phyloP scores from a whole-genome alignment of 2,329 filamentous ascomycete species.

The Claviceps cyperi region DNA sequence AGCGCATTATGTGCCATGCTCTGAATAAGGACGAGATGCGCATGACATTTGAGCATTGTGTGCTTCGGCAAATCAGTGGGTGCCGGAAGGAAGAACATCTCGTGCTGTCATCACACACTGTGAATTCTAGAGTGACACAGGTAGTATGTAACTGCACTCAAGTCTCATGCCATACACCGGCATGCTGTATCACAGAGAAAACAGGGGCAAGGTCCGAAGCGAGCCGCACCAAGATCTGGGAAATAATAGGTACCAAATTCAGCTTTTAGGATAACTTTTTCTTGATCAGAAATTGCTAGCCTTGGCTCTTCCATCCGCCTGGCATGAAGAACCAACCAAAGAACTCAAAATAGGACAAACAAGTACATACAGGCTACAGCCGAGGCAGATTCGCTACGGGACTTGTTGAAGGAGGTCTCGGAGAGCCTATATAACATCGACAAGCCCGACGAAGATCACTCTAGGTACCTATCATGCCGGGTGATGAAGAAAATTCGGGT shows the following conservation, averaged over 20 bases:
- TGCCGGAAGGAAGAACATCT: background rate
- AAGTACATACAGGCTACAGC: too few relatives aligned
- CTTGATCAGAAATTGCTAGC: background rate
- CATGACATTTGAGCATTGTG: background rate
- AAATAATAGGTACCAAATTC: background rate
- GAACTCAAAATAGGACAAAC: too few relatives aligned
- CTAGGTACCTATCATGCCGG: background rate
- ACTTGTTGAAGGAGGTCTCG: background rate
- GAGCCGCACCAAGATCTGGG: background rate
- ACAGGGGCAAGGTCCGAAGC: background rate
- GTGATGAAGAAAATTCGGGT: background rate
- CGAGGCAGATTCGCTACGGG: too few relatives aligned
- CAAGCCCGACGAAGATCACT: background rate
- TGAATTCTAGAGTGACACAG: too few relatives aligned
- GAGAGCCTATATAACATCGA: background rate
- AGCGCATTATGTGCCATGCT: background rate
- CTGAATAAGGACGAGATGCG: background rate
- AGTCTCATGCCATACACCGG: too few relatives aligned
- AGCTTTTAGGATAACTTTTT: background rate
- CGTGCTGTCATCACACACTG: constrained; percentile 1
- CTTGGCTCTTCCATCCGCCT: background rate
- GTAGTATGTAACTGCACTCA: too few relatives aligned
- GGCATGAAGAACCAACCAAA: background rate
- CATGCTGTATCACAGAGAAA: background rate
- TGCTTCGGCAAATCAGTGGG: background rate